Evolutionary conservation across 768 basidiomycete species (phyloP).

Genomic region (Boletus reticuloceps): DNA sequence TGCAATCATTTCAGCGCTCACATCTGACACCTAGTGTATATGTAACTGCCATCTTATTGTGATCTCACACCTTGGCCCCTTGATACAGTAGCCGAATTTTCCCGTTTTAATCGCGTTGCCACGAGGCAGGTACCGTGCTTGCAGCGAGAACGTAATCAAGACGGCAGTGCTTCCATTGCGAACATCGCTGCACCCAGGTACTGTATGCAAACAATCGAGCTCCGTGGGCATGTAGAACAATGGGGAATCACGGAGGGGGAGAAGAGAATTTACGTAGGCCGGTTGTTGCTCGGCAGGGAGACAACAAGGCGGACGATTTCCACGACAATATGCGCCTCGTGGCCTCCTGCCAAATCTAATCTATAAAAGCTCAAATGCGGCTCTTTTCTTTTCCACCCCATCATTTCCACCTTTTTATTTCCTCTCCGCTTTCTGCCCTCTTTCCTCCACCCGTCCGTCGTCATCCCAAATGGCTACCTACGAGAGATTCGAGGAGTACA

Average conservation of each 20-base stretch:
- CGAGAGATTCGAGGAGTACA: slow-evolving; percentile 33
- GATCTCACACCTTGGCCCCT: slow-evolving; percentile 5
- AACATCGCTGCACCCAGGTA: not conserved
- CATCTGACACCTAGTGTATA: not conserved
- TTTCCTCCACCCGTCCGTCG: slow-evolving; percentile 17
- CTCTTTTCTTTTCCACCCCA: slow-evolving; percentile 18
- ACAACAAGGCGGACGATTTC: slow-evolving; percentile 21
- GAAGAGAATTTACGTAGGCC: slow-evolving; percentile 10
- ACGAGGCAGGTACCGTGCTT: slow-evolving; percentile 12
- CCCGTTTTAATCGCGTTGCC: slow-evolving; percentile 2
- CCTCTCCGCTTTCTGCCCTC: slow-evolving; percentile 19
- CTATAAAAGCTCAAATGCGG: slow-evolving; percentile 44
- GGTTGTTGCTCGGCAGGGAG: slow-evolving; percentile 10
- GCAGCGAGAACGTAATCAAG: slow-evolving; percentile 8
- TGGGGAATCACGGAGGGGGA: not conserved
- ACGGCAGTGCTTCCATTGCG: not conserved
- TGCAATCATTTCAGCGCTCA: not conserved
- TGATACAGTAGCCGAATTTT: slow-evolving; percentile 16
- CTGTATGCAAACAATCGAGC: not conserved
- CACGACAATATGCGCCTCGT: slow-evolving; percentile 44
- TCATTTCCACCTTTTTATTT: slow-evolving; percentile 27
- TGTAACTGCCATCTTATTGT: not conserved
- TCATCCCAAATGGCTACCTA: slow-evolving; percentile 38
- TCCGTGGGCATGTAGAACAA: slow-evolving; percentile 1
- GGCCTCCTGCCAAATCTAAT: slow-evolving; percentile 49